Evolutionary conservation across 1,139 yeast species (phyloP), one percentile per base, ranked within the genome.

Genomic region (Yamadazyma friedrichii): DNA sequence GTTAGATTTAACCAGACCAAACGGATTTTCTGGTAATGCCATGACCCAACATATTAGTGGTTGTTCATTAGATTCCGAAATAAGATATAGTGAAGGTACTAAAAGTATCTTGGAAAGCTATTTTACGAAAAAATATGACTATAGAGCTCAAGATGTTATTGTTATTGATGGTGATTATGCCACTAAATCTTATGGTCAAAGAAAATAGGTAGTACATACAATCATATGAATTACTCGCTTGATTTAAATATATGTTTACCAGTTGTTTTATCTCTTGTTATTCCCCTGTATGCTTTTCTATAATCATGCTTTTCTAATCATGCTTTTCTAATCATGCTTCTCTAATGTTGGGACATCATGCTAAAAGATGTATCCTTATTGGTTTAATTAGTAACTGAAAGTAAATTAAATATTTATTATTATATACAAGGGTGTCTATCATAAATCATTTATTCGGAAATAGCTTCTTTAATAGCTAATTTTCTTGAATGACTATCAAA

Each of bases 1-100:
- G 94, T 74, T 89, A 70, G 47, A 69, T 24, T 79, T 84, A 83
- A 59, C 66, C 41, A 82, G 82, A 72, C 67, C 74, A 50, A 76
- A 70, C 51, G 87, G 87, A 43, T 26, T 25, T 15, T 84, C 78
- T 32, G 93, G 93, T 51, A 86, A 86, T 56, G 93, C 93, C 45
- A 84, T 86, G 93, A 83, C 88, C 40, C 91, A 93, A 25, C 95
- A 86, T 58, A 78, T 82, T 48, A 80, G 88, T 42, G 95, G 95
- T 47, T 82, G 93, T 28, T 80, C 88, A 37, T 67, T 86, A 52
- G 94, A 85, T 61, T 93, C 95, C 35, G 94, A 86, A 67, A 69
- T 70, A 33, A 74, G 94, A 55, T 86, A 86, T 54, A 80, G 93
- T 22, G 64, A 62, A 15, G 95, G 95, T 42, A 82, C 82, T 38